Base-by-base conservation (phyloP, 148 eudicot species). In the Camellia lanceoleosa region DNA sequence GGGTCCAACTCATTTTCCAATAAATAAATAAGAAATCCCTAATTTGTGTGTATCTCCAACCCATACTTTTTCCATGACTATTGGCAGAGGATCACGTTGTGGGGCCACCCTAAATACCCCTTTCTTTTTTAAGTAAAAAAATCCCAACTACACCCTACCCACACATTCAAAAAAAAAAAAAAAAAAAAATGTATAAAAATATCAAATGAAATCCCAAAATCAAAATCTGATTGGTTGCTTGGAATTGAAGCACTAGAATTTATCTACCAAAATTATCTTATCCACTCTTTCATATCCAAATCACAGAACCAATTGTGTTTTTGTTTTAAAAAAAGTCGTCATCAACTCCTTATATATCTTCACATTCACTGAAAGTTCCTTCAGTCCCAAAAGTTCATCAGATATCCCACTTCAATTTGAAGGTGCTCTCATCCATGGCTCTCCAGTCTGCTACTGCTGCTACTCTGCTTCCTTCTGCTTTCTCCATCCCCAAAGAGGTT, bases 401-500 rank as follows among this genome's bases (percentile, higher is more conserved):
- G 49, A 5, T 8, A 23, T 30, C 7, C 54, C 12, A 68, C 0
- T 18, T 51, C 42, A 30, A 15, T 77, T 65, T 55, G 73, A 78
- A 80, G 75, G 72, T 72, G 66, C 38, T 30, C 38, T 30, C 38
- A 30, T 63, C 78, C 64, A 92, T 92, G 97, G 94, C 97, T 79
- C 87, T 92, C 3, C 97, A 92, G 82, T 88, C 97, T 87, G 80
- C 93, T 68, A 79, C 91, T 76, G 89, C 97, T 87, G 80, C 93
- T 68, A 79, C 91, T 76, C 75, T 90, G 78, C 88, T 90, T 79
- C 92, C 91, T 65, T 89, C 87, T 79, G 83, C 90, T 9, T 80
- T 91, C 74, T 87, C 92, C 80, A 79, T 87, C 71, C 85, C 82
- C 88, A 92, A 90, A 80, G 94, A 91, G 91, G 97, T 91, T 75